A percentile compares a stretch with the other conserved stretches of the same genome.
Conservation (phyloP, 108 stramenopile species). For the Conticribra guillardii region DNA sequence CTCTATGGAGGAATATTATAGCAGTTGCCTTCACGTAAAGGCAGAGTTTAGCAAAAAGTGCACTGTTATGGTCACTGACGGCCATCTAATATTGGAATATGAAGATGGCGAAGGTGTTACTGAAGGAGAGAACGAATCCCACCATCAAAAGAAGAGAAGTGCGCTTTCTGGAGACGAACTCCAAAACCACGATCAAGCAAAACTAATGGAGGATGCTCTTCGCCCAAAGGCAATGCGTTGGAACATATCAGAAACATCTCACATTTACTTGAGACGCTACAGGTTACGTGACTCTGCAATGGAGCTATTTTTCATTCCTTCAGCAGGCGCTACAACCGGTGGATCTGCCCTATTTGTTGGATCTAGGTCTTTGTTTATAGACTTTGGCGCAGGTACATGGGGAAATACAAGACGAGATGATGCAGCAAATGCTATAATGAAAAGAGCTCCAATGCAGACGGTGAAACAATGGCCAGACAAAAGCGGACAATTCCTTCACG, state of each 20-base stretch:
- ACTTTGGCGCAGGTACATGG: constrained; percentile 89
- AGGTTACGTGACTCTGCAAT: constrained; percentile 92
- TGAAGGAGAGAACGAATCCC: constrained; percentile 80
- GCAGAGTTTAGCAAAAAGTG: constrained; percentile 83
- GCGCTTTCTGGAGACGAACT: constrained; percentile 37
- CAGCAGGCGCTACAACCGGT: constrained; percentile 80
- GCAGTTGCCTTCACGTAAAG: constrained; percentile 83
- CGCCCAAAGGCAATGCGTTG: constrained; percentile 91
- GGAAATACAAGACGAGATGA: constrained; percentile 83
- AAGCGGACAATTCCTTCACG: constrained; percentile 81
- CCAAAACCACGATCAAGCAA: constrained; percentile 57
- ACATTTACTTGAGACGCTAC: constrained; percentile 92
- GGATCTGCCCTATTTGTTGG: constrained; percentile 76
- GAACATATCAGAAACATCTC: constrained; percentile 88
- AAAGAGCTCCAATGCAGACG: constrained; percentile 78
- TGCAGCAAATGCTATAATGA: constrained; percentile 88
- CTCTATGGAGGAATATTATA: constrained; percentile 75
- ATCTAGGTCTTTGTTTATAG: constrained; percentile 87
- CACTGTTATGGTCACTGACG: constrained; percentile 74
- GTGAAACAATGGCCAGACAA: constrained; percentile 93
- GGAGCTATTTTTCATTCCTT: constrained; percentile 95
- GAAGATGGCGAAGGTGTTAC: constrained; percentile 76
- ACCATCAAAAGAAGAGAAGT: constrained; percentile 59
- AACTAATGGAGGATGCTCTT: constrained; percentile 57
- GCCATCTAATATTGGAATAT: constrained; percentile 89